These are phyloP conservation scores for Hortaea werneckii DNA, from an alignment of 2,329 filamentous ascomycete species.

Conservation along the genomic window DNA sequence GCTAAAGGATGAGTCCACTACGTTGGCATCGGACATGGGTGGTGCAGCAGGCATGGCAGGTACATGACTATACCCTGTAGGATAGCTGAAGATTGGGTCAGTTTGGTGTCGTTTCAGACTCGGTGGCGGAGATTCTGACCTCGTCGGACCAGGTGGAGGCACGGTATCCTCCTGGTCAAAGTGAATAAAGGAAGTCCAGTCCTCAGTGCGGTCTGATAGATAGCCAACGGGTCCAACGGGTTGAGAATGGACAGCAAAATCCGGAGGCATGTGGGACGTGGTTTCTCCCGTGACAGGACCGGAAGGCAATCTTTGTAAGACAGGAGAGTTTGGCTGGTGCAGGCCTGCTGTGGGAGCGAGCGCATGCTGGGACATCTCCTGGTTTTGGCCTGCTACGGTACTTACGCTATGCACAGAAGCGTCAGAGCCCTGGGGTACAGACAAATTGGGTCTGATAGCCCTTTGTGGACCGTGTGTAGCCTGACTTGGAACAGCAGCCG, in stretches of 20 bases:
- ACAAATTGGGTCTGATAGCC: conserved; percentile 5
- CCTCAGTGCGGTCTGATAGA: conserved; percentile 5
- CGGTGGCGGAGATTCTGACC: conserved; percentile 12
- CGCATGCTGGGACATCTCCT: not conserved
- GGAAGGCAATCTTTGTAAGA: not conserved
- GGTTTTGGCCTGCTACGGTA: conserved; percentile 2
- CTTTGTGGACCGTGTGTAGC: conserved; percentile 4
- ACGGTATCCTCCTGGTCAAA: conserved; percentile 19
- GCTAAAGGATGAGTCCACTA: too few species aligned
- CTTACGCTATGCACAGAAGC: conserved; percentile 8
- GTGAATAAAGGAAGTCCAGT: conserved; percentile 19
- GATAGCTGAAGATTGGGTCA: conserved; percentile 7
- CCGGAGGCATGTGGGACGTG: not conserved
- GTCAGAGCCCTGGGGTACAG: conserved; percentile 4
- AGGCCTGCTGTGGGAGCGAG: not conserved
- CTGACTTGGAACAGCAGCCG: conserved; percentile 3
- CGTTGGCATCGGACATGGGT: too few species aligned
- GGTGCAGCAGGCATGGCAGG: not conserved
- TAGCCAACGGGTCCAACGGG: conserved; percentile 3
- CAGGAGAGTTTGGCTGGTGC: not conserved
- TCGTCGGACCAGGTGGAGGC: conserved; percentile 6
- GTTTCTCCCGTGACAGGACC: not conserved
- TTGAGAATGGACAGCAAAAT: not conserved
- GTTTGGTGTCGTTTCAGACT: not conserved
- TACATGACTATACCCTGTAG: not conserved